phyloP scores from a whole-genome alignment of 208 protist genomes.

The Kentomonas sorsogonicus region DNA sequence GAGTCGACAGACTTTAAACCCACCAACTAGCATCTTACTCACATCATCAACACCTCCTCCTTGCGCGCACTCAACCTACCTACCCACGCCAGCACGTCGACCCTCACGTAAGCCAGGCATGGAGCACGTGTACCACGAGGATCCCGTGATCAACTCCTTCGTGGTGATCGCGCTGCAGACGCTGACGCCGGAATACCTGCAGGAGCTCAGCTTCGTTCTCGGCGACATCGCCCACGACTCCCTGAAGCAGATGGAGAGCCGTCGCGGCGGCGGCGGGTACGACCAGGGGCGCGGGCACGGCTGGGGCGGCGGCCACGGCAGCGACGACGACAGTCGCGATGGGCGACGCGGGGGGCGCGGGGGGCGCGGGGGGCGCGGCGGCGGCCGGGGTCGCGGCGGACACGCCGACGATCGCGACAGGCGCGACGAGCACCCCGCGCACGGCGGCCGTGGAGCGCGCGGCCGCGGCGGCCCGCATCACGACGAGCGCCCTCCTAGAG shows the following conservation, averaged over 20 bases:
- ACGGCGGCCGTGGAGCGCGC: too few species aligned
- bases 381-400: constrained; percentile 3
- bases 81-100: constrained; percentile 1
- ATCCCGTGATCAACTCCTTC: too few species aligned
- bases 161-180: constrained; percentile 27
- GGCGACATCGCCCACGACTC: constrained; percentile 18
- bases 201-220: constrained; percentile 22
- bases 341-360: constrained; percentile 10
- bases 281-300: constrained; percentile 11
- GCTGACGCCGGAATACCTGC: constrained; percentile 24
- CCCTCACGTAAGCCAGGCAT: not conserved
- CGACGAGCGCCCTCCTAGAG: constrained; percentile 4
- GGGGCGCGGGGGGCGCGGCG: not conserved
- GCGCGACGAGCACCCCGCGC: constrained; percentile 9
- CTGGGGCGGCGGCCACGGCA: constrained; percentile 15
- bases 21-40: too few species aligned
- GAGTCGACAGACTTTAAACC: too few species aligned
- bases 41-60: too few species aligned
- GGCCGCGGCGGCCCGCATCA: too few species aligned
- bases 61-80: too few species aligned
- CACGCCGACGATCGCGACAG: not conserved
- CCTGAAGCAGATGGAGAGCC: constrained; percentile 6
- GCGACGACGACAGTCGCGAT: constrained; percentile 1
- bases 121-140: too few species aligned
- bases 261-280: constrained; percentile 5